Evolutionary conservation across 306 rosid genomes (phyloP).

Genomic region (Vicia sativa): DNA sequence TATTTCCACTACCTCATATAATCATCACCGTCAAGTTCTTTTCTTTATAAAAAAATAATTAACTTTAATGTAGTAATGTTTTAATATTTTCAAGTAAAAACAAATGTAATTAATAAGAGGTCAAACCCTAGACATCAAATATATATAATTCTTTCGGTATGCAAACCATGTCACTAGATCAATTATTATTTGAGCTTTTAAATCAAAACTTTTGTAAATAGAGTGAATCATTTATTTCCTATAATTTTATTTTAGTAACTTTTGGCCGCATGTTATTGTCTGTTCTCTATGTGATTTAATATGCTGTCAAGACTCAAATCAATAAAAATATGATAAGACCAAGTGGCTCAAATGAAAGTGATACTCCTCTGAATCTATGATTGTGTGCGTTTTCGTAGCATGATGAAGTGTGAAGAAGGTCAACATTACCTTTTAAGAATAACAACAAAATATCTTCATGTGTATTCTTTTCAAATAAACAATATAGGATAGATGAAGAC

Average conservation of each 20-base stretch:
- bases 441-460: slow-evolving; percentile 29
- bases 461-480: slow-evolving; percentile 27
- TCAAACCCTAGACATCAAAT: background rate
- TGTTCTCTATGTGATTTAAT: slow-evolving; percentile 31
- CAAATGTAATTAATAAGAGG: no score
- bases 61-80: no score
- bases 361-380: slow-evolving; percentile 38
- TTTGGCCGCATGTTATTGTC: slow-evolving; percentile 27
- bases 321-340: slow-evolving; percentile 41
- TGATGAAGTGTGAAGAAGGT: slow-evolving; percentile 39
- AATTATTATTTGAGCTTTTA: background rate
- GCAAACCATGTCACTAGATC: background rate
- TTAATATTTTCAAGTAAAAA: no score
- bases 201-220: background rate
- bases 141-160: background rate
- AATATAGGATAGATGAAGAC: slow-evolving; percentile 36
- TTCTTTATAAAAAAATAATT: no score
- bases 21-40: background rate
- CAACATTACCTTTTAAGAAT: slow-evolving; percentile 45
- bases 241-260: background rate
- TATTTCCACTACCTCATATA: slow-evolving; percentile 25
- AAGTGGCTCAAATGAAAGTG: slow-evolving; percentile 45
- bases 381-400: slow-evolving; percentile 39
- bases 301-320: slow-evolving; percentile 32
- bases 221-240: background rate